phyloP scores from a whole-genome alignment of 371 early-diverging fungal species.

The Mortierella sp. region DNA sequence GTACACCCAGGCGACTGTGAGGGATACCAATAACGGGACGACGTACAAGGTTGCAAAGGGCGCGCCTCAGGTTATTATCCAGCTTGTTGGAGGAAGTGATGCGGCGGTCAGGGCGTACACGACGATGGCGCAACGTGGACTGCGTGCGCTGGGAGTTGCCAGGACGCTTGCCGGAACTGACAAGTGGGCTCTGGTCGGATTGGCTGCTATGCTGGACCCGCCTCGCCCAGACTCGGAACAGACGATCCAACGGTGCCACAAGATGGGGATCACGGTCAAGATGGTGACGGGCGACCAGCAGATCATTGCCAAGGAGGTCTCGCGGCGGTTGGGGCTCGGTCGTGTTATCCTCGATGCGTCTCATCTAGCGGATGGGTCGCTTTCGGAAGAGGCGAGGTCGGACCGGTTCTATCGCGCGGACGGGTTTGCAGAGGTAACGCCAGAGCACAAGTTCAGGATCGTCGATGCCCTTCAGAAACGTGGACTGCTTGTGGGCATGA shows the following conservation, averaged over 20 bases:
- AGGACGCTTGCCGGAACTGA: conserved; percentile 77
- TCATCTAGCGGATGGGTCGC: conserved; percentile 66
- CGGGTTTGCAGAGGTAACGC: conserved; percentile 87
- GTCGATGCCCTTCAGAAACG: conserved; percentile 84
- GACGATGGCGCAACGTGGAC: conserved; percentile 85
- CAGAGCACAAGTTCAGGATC: conserved; percentile 85
- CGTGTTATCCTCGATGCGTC: conserved; percentile 78
- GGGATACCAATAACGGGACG: conserved; percentile 73
- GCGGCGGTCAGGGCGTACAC: conserved; percentile 77
- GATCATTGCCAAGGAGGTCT: conserved; percentile 86
- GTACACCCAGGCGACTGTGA: conserved; percentile 86
- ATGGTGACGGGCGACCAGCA: conserved; percentile 91
- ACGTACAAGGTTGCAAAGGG: conserved; percentile 89
- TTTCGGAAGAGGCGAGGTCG: conserved; percentile 63
- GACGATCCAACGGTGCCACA: conserved; percentile 76
- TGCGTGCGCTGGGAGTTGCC: conserved; percentile 91
- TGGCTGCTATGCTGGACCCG: conserved; percentile 88
- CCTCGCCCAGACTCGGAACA: conserved; percentile 84
- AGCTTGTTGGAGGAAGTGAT: conserved; percentile 83
- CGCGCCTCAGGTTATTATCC: conserved; percentile 90
- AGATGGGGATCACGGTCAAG: conserved; percentile 79
- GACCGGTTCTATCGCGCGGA: conserved; percentile 76
- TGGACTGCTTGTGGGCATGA: conserved; percentile 87
- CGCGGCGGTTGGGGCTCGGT: conserved; percentile 77
- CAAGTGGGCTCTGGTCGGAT: conserved; percentile 73